These are phyloP conservation scores for Eleusine indica DNA, from an alignment of 176 grass and related monocot genomes.

Conservation along the genomic window DNA sequence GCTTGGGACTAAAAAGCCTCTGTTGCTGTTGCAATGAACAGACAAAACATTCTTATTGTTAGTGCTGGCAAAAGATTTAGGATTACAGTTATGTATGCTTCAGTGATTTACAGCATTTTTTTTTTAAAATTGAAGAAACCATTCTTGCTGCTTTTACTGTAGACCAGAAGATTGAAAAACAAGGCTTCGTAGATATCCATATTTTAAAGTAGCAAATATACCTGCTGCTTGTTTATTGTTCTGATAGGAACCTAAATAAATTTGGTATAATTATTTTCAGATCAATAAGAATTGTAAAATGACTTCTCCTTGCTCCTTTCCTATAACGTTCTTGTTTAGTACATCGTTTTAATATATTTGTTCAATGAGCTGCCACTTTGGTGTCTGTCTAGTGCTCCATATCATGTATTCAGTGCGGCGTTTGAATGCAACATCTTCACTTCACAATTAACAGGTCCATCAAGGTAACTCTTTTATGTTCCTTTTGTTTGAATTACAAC, in stretches of 20 bases:
- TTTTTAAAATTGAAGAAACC: not conserved
- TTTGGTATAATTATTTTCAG: not conserved
- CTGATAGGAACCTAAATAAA: not conserved
- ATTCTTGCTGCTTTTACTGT: not conserved
- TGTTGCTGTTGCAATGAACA: too few relatives aligned
- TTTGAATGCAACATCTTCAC: conserved; percentile 68
- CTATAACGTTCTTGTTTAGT: not conserved
- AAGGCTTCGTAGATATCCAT: not conserved
- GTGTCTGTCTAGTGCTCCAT: conserved; percentile 67
- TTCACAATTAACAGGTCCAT: conserved; percentile 51
- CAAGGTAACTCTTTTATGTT: conserved; percentile 54
- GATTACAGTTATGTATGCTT: not conserved
- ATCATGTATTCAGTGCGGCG: conserved; percentile 66
- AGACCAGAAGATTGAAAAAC: not conserved
- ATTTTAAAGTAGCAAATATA: not conserved
- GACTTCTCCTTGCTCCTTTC: not conserved
- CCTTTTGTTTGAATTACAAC: not conserved
- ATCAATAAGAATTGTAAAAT: not conserved
- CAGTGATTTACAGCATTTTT: not conserved
- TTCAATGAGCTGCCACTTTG: conserved; percentile 40
- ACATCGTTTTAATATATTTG: conserved; percentile 18
- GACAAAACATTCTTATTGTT: not conserved
- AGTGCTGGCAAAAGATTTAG: not conserved
- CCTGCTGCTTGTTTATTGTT: not conserved
- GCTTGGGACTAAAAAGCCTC: too few relatives aligned